Evolutionary conservation across 176 grass and related monocot genomes (phyloP).

Genomic region (Oryza glumipatula): DNA sequence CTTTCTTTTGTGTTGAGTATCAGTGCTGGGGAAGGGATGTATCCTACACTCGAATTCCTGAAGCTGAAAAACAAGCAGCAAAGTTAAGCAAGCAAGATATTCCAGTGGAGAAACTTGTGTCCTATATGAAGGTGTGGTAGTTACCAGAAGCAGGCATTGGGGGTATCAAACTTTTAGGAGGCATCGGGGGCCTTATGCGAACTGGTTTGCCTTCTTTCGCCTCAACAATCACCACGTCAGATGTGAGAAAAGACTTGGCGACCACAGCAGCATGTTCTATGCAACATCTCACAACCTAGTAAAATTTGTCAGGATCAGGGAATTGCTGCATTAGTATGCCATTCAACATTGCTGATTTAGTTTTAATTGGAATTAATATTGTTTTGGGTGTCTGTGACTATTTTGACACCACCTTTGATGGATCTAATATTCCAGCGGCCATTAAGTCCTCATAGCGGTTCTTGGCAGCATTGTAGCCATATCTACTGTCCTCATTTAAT

Average conservation of each 20-base stretch:
- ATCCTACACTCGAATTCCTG: conserved; percentile 61
- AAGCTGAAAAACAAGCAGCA: conserved; percentile 48
- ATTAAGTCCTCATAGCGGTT: conserved; percentile 80
- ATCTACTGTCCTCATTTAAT: conserved; percentile 54
- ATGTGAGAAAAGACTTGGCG: conserved; percentile 85
- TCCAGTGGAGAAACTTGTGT: conserved; percentile 9
- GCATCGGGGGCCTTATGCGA: conserved; percentile 58
- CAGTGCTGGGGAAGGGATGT: neutral
- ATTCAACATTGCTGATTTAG: conserved; percentile 3
- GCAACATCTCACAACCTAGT: conserved; percentile 90
- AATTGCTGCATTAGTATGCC: conserved; percentile 25
- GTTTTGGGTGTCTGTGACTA: neutral
- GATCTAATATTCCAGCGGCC: conserved; percentile 83
- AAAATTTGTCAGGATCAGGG: neutral
- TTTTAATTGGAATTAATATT: neutral
- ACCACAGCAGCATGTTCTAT: conserved; percentile 87
- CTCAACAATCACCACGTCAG: conserved; percentile 86
- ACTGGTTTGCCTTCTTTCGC: conserved; percentile 60
- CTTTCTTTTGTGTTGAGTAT: neutral
- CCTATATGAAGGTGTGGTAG: neutral
- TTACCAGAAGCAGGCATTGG: conserved; percentile 60
- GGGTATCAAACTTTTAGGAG: conserved; percentile 59
- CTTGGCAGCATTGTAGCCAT: conserved; percentile 95
- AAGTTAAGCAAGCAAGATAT: neutral
- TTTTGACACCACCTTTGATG: conserved; percentile 71